Conservation (phyloP, 1,284 basidiomycete species). For the Pyrrhoderma noxium region DNA sequence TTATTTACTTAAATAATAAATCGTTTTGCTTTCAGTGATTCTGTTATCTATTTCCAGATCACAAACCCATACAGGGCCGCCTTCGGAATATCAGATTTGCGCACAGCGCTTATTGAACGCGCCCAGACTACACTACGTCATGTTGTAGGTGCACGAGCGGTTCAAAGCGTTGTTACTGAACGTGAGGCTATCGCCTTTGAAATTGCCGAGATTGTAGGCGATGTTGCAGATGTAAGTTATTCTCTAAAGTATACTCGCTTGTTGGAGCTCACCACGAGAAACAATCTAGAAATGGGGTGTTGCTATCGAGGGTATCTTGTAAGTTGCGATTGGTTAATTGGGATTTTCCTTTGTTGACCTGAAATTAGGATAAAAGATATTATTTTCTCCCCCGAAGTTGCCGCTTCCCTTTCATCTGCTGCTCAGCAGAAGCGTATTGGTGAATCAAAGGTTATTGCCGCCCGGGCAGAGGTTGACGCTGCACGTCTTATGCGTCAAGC, state of each 20-base stretch:
- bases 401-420: constrained; percentile 86
- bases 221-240: constrained; percentile 57
- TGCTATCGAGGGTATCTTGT: constrained; percentile 85
- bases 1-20: constrained; percentile 4
- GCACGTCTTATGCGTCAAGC: constrained; percentile 93
- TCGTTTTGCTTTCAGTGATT: constrained; percentile 48
- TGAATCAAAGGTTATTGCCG: constrained; percentile 94
- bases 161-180: constrained; percentile 83
- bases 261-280: neutral
- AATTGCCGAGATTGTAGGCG: constrained; percentile 89
- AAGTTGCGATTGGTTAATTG: constrained; percentile 24
- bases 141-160: constrained; percentile 85
- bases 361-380: constrained; percentile 69
- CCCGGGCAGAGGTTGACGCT: constrained; percentile 90
- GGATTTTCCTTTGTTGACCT: neutral
- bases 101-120: constrained; percentile 83
- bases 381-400: constrained; percentile 88
- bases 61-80: constrained; percentile 83
- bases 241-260: neutral
- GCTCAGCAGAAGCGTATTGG: constrained; percentile 94
- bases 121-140: constrained; percentile 94
- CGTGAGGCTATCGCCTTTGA: constrained; percentile 95
- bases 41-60: constrained; percentile 89
- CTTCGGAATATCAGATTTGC: constrained; percentile 87
- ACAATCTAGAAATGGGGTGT: constrained; percentile 77